Evolutionary conservation across 139 green algal species (phyloP).

Genomic region (Chlamydomonas incerta): DNA sequence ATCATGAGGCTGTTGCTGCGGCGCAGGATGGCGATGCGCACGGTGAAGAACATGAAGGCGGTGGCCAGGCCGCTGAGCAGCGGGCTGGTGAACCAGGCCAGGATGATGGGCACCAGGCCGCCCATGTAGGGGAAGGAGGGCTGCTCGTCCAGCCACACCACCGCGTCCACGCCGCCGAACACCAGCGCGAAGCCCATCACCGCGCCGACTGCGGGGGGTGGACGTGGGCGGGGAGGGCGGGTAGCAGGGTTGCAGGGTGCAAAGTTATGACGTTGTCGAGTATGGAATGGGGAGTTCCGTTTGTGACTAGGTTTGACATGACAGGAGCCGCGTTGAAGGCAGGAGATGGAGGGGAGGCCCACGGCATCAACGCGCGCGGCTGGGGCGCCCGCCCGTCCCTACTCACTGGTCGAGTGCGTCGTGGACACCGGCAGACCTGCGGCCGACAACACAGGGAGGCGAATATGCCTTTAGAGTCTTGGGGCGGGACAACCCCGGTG

Average conservation of each 20-base stretch:
- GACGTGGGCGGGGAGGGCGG: background rate
- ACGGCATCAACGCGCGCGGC: too few relatives aligned
- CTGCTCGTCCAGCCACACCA: constrained; percentile 55
- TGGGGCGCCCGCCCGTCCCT: too few relatives aligned
- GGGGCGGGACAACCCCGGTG: too few relatives aligned
- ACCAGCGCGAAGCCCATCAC: constrained; percentile 54
- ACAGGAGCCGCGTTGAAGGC: too few relatives aligned
- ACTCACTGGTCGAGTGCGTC: constrained; percentile 54
- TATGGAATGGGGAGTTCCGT: too few relatives aligned
- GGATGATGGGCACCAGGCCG: constrained; percentile 25
- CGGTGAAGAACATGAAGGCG: constrained; percentile 45
- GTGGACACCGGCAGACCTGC: constrained; percentile 63
- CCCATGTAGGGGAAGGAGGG: constrained; percentile 44
- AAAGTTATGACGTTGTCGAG: too few relatives aligned
- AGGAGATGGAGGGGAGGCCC: too few relatives aligned
- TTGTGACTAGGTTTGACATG: too few relatives aligned
- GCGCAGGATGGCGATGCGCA: constrained; percentile 54
- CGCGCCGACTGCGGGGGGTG: constrained; percentile 40
- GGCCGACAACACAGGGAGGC: too few relatives aligned
- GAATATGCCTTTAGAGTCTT: too few relatives aligned
- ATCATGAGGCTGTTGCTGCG: constrained; percentile 39
- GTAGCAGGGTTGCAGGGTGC: background rate
- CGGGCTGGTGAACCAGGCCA: constrained; percentile 64
- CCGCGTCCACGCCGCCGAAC: constrained; percentile 44
- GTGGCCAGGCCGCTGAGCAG: constrained; percentile 53